Evolutionary conservation across 768 basidiomycete species (phyloP).

Genomic region (Mycena epipterygia): DNA sequence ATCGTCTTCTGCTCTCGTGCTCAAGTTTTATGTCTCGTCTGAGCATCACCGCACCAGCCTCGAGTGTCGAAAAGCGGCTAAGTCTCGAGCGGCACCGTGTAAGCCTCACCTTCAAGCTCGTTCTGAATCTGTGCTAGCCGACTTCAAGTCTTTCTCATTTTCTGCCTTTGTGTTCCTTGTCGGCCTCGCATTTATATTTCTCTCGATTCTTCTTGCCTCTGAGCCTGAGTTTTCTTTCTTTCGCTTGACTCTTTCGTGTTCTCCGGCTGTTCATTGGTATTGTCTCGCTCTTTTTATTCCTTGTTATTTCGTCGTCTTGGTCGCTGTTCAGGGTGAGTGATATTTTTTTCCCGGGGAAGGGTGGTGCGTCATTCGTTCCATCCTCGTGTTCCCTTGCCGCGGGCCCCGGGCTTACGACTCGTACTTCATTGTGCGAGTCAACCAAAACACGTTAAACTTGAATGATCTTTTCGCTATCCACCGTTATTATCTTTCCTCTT

Average conservation of each 20-base stretch:
- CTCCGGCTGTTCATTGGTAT: too few relatives aligned
- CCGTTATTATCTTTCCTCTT: not conserved
- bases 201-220: not conserved
- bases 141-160: too few relatives aligned
- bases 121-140: too few relatives aligned
- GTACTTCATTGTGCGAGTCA: not conserved
- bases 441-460: slow-evolving; percentile 19
- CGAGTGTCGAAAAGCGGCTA: not conserved
- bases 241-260: too few relatives aligned
- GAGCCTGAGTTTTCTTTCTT: not conserved
- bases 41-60: not conserved
- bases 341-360: not conserved
- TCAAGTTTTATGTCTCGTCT: not conserved
- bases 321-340: not conserved
- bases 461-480: not conserved
- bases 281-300: too few relatives aligned
- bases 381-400: slow-evolving; percentile 18
- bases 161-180: too few relatives aligned
- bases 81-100: not conserved
- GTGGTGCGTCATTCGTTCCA: not conserved
- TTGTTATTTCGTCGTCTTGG: too few relatives aligned
- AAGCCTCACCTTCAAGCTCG: not conserved
- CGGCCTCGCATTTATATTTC: too few relatives aligned
- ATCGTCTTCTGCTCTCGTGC: too few relatives aligned
- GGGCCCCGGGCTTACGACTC: slow-evolving; percentile 14